A percentile compares a stretch with the other conserved stretches of the same genome.
These are phyloP conservation scores for Zhuliangozyma parablackwelliae DNA, from an alignment of 1,139 yeast species.

Conservation along the genomic window DNA sequence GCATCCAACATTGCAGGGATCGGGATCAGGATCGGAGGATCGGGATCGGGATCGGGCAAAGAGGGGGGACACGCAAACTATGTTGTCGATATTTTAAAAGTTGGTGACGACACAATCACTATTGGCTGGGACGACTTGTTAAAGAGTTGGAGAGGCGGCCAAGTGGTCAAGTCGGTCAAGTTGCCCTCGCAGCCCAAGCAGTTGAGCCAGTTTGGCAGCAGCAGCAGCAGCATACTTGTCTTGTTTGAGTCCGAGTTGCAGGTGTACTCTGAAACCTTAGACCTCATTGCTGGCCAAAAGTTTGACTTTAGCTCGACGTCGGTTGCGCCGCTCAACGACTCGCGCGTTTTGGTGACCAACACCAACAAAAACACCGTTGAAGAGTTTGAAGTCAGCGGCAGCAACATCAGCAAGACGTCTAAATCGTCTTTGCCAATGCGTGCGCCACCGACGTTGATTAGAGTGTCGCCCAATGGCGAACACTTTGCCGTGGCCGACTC, in stretches of 20 bases:
- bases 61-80: conserved; percentile 49
- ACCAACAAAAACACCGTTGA: conserved; percentile 32
- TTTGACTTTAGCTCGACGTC: conserved; percentile 38
- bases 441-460: conserved; percentile 57
- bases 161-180: conserved; percentile 19
- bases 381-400: conserved; percentile 17
- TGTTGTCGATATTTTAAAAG: conserved; percentile 42
- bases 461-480: conserved; percentile 67
- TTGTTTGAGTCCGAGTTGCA: conserved; percentile 46
- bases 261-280: conserved; percentile 25
- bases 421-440: conserved; percentile 45
- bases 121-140: conserved; percentile 91
- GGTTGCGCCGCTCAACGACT: conserved; percentile 23
- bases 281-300: conserved; percentile 17
- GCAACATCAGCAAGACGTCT: conserved; percentile 9
- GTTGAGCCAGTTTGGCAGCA: conserved; percentile 20
- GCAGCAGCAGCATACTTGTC: conserved; percentile 24
- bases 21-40: no score
- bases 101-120: conserved; percentile 36
- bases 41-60: conserved; percentile 14
- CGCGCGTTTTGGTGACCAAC: conserved; percentile 48
- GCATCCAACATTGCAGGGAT: conserved; percentile 12
- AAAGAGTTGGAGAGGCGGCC: conserved; percentile 36
- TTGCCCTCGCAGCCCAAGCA: conserved; percentile 66
- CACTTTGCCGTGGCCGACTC: conserved; percentile 82